Percentiles rank a stretch among this genome's conserved stretches.
Evolutionary conservation across 2,329 filamentous ascomycete species (phyloP).

Genomic region (Ceratocystis destructans): DNA sequence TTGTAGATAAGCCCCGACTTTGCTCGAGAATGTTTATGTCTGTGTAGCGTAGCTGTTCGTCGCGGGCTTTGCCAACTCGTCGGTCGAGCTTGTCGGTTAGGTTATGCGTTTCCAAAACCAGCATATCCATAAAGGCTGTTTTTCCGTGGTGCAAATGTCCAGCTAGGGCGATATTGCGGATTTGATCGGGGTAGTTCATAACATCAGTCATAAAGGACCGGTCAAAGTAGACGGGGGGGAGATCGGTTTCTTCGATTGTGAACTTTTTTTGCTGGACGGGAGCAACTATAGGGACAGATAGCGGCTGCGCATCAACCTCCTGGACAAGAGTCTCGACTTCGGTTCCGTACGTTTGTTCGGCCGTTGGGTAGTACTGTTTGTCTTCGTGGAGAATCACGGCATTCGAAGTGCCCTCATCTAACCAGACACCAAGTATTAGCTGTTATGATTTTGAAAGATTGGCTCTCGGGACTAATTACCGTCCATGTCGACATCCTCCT

Average conservation of each 20-base stretch:
- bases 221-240: conserved; percentile 78
- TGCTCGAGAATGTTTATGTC: conserved; percentile 82
- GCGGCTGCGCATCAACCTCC: conserved; percentile 89
- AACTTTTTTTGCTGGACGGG: conserved; percentile 94
- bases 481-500: conserved; percentile 90
- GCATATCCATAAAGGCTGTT: conserved; percentile 96
- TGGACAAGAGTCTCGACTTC: conserved; percentile 94
- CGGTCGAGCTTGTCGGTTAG: conserved; percentile 66
- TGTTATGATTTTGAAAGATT: not conserved
- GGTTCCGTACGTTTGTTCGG: conserved; percentile 83
- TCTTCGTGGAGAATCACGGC: conserved; percentile 97
- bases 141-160: conserved; percentile 96
- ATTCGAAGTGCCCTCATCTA: conserved; percentile 69
- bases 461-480: conserved; percentile 33
- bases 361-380: conserved; percentile 99
- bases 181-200: conserved; percentile 91
- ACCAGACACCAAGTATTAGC: conserved; percentile 10
- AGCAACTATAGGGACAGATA: conserved; percentile 84
- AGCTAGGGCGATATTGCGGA: conserved; percentile 79
- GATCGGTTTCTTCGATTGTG: conserved; percentile 77
- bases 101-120: conserved; percentile 90
- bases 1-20: conserved; percentile 80
- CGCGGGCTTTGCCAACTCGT: conserved; percentile 64
- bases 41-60: conserved; percentile 89
- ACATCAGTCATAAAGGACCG: conserved; percentile 88